Evolutionary conservation across 1,139 yeast species (phyloP).

Genomic region (Lodderomyces metapsilosis): DNA sequence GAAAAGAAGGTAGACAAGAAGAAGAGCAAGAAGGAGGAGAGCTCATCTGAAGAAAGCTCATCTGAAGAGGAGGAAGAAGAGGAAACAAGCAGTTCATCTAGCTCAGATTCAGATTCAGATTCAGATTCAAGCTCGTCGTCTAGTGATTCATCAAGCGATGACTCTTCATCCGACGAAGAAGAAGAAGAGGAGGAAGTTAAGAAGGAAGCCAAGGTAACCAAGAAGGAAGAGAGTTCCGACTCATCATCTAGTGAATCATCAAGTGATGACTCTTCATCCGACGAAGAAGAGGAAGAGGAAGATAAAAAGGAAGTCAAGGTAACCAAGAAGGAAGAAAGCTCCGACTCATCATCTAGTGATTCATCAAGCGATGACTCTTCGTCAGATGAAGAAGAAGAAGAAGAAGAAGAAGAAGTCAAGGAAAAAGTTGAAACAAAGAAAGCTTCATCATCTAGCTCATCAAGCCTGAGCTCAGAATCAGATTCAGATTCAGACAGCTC

Average conservation of each 20-base stretch:
- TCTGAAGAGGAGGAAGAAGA: slow-evolving; percentile 2
- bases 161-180: slow-evolving; percentile 17
- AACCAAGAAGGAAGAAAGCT: slow-evolving; percentile 26
- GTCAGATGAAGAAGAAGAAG: slow-evolving; percentile 10
- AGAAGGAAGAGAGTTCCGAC: slow-evolving; percentile 21
- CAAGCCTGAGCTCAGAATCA: slow-evolving; percentile 21
- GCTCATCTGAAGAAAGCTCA: slow-evolving; percentile 2
- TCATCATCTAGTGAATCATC: slow-evolving; percentile 7
- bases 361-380: slow-evolving; percentile 23
- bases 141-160: slow-evolving; percentile 15
- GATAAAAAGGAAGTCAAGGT: slow-evolving; percentile 18
- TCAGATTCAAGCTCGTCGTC: slow-evolving; percentile 7
- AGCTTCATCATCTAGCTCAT: slow-evolving; percentile 10
- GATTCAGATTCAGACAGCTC: slow-evolving; percentile 16
- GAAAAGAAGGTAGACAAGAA: slow-evolving; percentile 5
- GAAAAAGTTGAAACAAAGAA: neutral
- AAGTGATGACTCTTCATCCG: slow-evolving; percentile 15
- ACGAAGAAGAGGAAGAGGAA: slow-evolving; percentile 27
- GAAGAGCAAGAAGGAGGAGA: slow-evolving; percentile 2
- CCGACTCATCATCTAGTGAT: slow-evolving; percentile 13
- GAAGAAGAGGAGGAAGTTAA: slow-evolving; percentile 25
- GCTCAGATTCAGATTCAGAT: slow-evolving; percentile 12
- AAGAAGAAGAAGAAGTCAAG: slow-evolving; percentile 5
- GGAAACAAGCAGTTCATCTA: neutral
- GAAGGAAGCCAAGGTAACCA: slow-evolving; percentile 20